phyloP scores from a whole-genome alignment of 257 asterid species.

The Solanum virginianum region DNA sequence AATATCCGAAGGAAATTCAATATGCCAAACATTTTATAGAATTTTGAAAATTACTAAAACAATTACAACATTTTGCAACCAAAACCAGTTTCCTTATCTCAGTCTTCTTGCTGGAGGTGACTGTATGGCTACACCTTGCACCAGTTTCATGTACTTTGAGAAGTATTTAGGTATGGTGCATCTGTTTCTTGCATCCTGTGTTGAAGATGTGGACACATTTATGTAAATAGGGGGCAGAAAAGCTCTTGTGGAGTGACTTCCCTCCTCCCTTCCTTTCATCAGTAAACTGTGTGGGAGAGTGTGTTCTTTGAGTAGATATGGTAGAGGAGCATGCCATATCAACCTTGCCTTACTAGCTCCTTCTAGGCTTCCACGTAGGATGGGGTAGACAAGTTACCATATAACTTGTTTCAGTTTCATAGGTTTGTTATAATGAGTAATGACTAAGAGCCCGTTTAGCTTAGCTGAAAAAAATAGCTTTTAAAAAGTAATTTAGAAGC shows the following conservation, averaged over 20 bases:
- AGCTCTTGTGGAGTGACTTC: neutral
- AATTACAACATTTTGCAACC: neutral
- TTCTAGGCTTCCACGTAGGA: neutral
- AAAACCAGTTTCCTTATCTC: neutral
- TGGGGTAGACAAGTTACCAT: neutral
- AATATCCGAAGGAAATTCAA: neutral
- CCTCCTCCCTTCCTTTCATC: neutral
- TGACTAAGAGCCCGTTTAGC: neutral
- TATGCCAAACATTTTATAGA: neutral
- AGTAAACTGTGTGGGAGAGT: neutral
- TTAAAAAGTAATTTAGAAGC: too few species aligned
- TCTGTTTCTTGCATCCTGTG: neutral
- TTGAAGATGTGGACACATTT: neutral
- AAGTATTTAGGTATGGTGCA: neutral
- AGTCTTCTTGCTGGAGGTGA: neutral
- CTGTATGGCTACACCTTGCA: neutral
- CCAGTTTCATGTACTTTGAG: neutral
- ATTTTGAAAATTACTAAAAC: neutral
- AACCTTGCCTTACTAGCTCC: neutral
- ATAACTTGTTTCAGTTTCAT: neutral
- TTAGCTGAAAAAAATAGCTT: too few species aligned
- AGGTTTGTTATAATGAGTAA: neutral
- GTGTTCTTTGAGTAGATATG: neutral
- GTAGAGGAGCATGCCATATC: neutral
- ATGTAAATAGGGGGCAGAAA: neutral